These are phyloP conservation scores for Acer campestre DNA, from an alignment of 345 rosid species.

Conservation along the genomic window DNA sequence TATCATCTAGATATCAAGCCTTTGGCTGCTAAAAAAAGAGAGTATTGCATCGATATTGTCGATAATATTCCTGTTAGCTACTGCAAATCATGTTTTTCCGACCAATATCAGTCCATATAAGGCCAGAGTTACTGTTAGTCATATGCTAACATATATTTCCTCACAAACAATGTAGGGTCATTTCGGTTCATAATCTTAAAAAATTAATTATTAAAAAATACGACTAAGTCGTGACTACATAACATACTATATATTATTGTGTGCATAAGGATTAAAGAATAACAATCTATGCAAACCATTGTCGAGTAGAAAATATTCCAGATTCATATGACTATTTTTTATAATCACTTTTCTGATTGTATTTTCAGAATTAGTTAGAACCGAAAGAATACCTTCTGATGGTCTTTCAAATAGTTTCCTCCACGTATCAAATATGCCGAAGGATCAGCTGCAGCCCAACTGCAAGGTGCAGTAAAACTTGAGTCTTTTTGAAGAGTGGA, in stretches of 20 bases:
- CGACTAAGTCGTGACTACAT: too few species aligned
- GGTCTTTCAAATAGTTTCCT: constrained; percentile 64
- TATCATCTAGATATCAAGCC: neutral
- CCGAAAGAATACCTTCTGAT: constrained; percentile 53
- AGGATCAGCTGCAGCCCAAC: constrained; percentile 79
- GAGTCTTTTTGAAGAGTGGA: constrained; percentile 73
- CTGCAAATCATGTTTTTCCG: neutral
- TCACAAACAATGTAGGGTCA: too few species aligned
- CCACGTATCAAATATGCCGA: constrained; percentile 81
- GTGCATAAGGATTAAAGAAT: neutral
- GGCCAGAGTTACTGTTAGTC: too few species aligned
- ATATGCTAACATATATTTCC: too few species aligned
- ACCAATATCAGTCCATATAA: too few species aligned
- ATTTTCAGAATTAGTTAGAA: neutral
- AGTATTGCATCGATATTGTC: neutral
- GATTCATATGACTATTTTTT: neutral
- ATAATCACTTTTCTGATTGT: neutral
- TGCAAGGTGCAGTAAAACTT: constrained; percentile 55
- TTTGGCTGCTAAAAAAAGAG: neutral
- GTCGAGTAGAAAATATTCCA: constrained; percentile 1
- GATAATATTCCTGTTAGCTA: neutral
- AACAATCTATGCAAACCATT: neutral
- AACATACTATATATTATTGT: too few species aligned
- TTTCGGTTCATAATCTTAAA: too few species aligned
- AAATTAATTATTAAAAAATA: too few species aligned